Evolutionary conservation across 805 yeast species (phyloP).

Genomic region (Cyberlindnera petersonii): DNA sequence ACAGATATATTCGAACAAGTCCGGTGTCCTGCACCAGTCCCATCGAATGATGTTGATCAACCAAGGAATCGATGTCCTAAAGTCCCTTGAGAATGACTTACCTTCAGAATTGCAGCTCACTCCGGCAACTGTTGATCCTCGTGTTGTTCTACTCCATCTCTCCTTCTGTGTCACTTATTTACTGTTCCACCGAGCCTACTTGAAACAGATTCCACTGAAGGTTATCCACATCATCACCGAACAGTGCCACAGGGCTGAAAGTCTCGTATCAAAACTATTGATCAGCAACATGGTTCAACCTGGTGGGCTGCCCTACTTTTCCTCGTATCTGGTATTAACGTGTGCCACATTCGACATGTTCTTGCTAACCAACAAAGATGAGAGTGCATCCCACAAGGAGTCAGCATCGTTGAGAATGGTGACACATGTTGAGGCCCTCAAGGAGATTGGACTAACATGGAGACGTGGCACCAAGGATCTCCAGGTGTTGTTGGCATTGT

Average conservation of each 20-base stretch:
- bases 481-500: constrained; percentile 24
- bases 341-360: constrained; percentile 33
- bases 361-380: constrained; percentile 27
- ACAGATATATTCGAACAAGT: constrained; percentile 34
- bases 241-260: constrained; percentile 26
- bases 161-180: constrained; percentile 28
- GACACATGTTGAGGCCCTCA: constrained; percentile 24
- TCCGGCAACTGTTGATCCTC: constrained; percentile 18
- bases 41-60: constrained; percentile 29
- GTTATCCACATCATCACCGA: constrained; percentile 25
- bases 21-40: constrained; percentile 31
- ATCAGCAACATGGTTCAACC: not conserved
- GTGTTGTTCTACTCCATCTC: constrained; percentile 28
- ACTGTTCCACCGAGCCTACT: constrained; percentile 30
- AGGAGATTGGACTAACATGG: constrained; percentile 28
- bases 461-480: constrained; percentile 31
- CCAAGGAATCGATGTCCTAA: constrained; percentile 28
- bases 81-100: constrained; percentile 2
- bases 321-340: constrained; percentile 31
- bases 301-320: constrained; percentile 29
- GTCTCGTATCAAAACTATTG: constrained; percentile 19
- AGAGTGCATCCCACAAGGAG: constrained; percentile 12
- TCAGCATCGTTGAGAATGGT: constrained; percentile 22
- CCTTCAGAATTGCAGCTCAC: constrained; percentile 3
- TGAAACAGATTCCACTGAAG: constrained; percentile 28